A percentile compares a stretch with the other conserved stretches of the same genome.
These are phyloP conservation scores for Allantophomopsis cytisporea DNA, from an alignment of 2,329 filamentous ascomycete species.

Conservation along the genomic window DNA sequence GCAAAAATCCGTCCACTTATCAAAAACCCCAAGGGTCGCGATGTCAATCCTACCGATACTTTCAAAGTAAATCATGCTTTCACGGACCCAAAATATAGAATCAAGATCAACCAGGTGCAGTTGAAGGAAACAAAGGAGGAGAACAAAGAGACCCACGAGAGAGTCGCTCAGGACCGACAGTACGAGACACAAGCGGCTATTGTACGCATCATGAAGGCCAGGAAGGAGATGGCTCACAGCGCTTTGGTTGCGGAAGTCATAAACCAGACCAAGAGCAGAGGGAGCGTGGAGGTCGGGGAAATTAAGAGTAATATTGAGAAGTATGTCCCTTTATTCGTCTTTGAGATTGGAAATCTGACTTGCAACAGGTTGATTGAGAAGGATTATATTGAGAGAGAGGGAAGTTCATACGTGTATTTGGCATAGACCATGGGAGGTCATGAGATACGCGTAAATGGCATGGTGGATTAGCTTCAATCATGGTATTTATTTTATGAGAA, in stretches of 20 bases:
- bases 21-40: slow-evolving; percentile 75
- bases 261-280: slow-evolving; percentile 73
- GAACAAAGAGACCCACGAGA: slow-evolving; percentile 86
- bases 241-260: slow-evolving; percentile 89
- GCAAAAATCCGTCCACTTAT: slow-evolving; percentile 72
- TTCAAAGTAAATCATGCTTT: slow-evolving; percentile 76
- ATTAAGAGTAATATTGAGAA: slow-evolving; percentile 98
- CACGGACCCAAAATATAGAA: slow-evolving; percentile 66
- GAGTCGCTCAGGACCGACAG: slow-evolving; percentile 77
- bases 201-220: slow-evolving; percentile 91
- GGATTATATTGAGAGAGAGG: slow-evolving; percentile 76
- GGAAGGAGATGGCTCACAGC: slow-evolving; percentile 76
- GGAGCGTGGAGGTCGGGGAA: slow-evolving; percentile 70
- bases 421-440: slow-evolving; percentile 27
- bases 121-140: slow-evolving; percentile 92
- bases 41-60: slow-evolving; percentile 65
- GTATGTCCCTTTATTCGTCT: slow-evolving; percentile 31
- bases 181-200: slow-evolving; percentile 97
- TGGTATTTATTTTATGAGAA: too few relatives aligned
- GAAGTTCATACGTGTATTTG: slow-evolving; percentile 56
- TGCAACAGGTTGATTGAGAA: slow-evolving; percentile 67
- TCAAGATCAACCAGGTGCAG: slow-evolving; percentile 99
- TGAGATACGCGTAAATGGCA: too few relatives aligned
- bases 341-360: background rate
- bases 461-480: too few relatives aligned